Conservation (phyloP, 805 yeast genomes). For the Wickerhamomyces silvicola region DNA sequence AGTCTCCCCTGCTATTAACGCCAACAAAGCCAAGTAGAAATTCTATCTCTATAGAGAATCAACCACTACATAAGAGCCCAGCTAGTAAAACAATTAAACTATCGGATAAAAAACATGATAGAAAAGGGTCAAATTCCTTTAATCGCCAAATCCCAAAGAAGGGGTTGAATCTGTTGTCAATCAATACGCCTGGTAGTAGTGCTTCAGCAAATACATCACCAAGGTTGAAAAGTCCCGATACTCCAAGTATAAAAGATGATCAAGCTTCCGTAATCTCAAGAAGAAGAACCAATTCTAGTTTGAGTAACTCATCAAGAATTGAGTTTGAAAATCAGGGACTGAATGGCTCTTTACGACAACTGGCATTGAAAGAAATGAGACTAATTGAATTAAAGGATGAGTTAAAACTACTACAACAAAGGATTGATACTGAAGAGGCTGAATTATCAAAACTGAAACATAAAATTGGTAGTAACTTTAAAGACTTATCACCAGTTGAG, state of each 20-base stretch:
- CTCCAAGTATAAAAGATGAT: constrained; percentile 7
- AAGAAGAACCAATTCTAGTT: constrained; percentile 17
- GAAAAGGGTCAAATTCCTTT: constrained; percentile 20
- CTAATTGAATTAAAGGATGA: constrained; percentile 55
- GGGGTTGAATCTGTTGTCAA: constrained; percentile 19
- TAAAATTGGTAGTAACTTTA: constrained; percentile 26
- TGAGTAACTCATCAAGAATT: constrained; percentile 7
- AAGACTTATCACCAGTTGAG: constrained; percentile 18
- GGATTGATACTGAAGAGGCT: constrained; percentile 33
- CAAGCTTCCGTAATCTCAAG: constrained; percentile 7
- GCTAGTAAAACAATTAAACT: constrained; percentile 1
- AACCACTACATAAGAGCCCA: constrained; percentile 10
- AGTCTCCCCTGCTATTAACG: constrained; percentile 17
- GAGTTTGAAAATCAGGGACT: constrained; percentile 28
- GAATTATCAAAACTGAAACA: constrained; percentile 28
- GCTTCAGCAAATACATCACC: neutral
- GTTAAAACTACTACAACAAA: constrained; percentile 39
- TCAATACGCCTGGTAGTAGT: constrained; percentile 4
- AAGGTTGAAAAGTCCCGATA: constrained; percentile 8
- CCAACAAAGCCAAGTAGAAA: constrained; percentile 22
- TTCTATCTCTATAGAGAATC: constrained; percentile 17
- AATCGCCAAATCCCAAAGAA: constrained; percentile 15
- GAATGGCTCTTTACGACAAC: constrained; percentile 47
- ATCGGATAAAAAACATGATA: constrained; percentile 1
- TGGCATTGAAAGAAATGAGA: constrained; percentile 66